These are phyloP conservation scores for Fusarium albidum DNA, from an alignment of 2,329 filamentous ascomycete species.

Conservation along the genomic window DNA sequence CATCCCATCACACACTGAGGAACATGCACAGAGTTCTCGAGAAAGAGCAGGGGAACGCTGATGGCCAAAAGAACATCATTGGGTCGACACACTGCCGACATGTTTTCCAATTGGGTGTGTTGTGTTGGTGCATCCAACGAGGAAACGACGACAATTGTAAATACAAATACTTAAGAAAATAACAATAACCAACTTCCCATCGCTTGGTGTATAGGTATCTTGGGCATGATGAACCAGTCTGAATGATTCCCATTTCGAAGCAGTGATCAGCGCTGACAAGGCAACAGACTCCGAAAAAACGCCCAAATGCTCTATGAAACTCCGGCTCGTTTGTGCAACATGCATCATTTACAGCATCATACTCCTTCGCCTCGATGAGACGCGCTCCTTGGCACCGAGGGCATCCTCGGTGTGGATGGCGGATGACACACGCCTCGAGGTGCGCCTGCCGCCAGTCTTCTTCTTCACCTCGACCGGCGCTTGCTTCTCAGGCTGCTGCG, in stretches of 20 bases:
- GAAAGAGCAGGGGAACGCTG: constrained; percentile 20
- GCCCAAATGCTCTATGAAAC: constrained; percentile 36
- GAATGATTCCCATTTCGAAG: constrained; percentile 38
- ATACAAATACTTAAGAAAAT: constrained; percentile 43
- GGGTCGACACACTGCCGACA: constrained; percentile 20
- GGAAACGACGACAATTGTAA: constrained; percentile 39
- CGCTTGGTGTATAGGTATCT: constrained; percentile 48
- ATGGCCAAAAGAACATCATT: constrained; percentile 36
- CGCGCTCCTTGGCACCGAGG: constrained; percentile 39
- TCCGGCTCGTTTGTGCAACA: constrained; percentile 24
- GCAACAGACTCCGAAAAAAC: constrained; percentile 41
- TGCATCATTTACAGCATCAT: constrained; percentile 65
- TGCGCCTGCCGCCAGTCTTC: constrained; percentile 44
- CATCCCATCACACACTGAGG: constrained; percentile 36
- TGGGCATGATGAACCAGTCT: constrained; percentile 41
- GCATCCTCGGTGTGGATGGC: constrained; percentile 48
- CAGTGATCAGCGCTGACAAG: constrained; percentile 34
- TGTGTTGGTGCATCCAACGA: constrained; percentile 19
- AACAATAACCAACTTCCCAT: constrained; percentile 38
- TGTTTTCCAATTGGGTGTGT: constrained; percentile 32
- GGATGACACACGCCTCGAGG: constrained; percentile 51
- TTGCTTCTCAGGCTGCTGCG: constrained; percentile 46
- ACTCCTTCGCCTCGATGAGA: constrained; percentile 59
- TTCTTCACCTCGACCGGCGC: constrained; percentile 35
- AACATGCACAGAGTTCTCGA: constrained; percentile 16